Conservation (phyloP, 1,284 basidiomycete species). For the Sanghuangporus weigelae region DNA sequence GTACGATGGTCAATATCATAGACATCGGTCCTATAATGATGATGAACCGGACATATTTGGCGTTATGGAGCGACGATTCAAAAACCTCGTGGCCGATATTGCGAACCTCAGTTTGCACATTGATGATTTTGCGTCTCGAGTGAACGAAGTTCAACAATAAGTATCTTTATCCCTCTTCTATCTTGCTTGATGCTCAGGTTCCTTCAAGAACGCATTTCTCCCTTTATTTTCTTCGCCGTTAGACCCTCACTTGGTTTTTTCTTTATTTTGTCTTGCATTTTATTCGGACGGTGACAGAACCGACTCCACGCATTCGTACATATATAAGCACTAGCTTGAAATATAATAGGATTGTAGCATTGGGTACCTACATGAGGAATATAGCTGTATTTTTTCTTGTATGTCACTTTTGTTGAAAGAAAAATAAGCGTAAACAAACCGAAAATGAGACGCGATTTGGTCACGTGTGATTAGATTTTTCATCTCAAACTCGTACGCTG, state of each 20-base stretch:
- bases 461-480: neutral
- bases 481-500: neutral
- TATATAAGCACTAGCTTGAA: neutral
- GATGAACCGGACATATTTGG: neutral
- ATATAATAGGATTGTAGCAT: neutral
- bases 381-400: neutral
- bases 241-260: neutral
- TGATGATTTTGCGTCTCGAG: conserved; percentile 12
- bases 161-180: neutral
- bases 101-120: conserved; percentile 25
- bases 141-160: neutral
- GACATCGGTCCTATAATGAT: neutral
- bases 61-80: conserved; percentile 19
- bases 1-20: no score
- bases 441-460: neutral
- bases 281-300: neutral
- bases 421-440: neutral
- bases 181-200: neutral
- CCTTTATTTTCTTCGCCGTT: neutral
- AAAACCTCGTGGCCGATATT: conserved; percentile 27
- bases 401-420: neutral
- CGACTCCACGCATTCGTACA: neutral
- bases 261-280: neutral
- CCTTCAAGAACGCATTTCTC: neutral
- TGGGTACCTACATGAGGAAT: neutral